Percentiles rank a stretch among this genome's conserved stretches.
Conservation (phyloP, 2,329 filamentous ascomycete species). For the Cytospora mali region DNA sequence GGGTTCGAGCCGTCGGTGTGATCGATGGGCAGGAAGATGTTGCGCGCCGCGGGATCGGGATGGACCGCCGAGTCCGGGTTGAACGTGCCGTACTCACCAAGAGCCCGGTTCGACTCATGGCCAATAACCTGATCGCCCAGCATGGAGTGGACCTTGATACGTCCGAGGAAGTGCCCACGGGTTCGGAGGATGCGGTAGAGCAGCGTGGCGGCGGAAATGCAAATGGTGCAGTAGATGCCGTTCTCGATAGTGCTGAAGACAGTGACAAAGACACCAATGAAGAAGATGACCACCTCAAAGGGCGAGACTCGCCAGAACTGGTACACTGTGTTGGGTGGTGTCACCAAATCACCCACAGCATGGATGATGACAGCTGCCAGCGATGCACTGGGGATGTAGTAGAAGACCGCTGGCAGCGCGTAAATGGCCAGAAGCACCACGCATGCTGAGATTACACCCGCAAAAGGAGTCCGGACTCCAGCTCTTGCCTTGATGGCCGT, state of each 20-base stretch:
- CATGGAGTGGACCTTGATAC: conserved; percentile 81
- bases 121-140: conserved; percentile 74
- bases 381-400: conserved; percentile 82
- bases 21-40: conserved; percentile 84
- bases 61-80: conserved; percentile 34
- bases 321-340: conserved; percentile 86
- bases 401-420: conserved; percentile 85
- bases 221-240: conserved; percentile 87
- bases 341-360: conserved; percentile 90
- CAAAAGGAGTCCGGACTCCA: conserved; percentile 87
- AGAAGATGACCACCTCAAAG: conserved; percentile 88
- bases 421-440: conserved; percentile 91
- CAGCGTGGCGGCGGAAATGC: conserved; percentile 74
- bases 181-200: conserved; percentile 84
- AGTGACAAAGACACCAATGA: conserved; percentile 87
- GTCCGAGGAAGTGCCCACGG: conserved; percentile 80
- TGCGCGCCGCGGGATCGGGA: conserved; percentile 60
- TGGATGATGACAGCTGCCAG: conserved; percentile 93
- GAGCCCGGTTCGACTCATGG: conserved; percentile 51
- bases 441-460: conserved; percentile 82
- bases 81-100: conserved; percentile 61
- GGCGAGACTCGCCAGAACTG: conserved; percentile 95
- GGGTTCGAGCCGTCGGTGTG: conserved; percentile 93
- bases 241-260: conserved; percentile 88
- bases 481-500: conserved; percentile 98